Percentiles rank a stretch among this genome's conserved stretches.
phyloP scores from a whole-genome alignment of 352 stramenopile genomes.

The Plasmopara viticola region DNA sequence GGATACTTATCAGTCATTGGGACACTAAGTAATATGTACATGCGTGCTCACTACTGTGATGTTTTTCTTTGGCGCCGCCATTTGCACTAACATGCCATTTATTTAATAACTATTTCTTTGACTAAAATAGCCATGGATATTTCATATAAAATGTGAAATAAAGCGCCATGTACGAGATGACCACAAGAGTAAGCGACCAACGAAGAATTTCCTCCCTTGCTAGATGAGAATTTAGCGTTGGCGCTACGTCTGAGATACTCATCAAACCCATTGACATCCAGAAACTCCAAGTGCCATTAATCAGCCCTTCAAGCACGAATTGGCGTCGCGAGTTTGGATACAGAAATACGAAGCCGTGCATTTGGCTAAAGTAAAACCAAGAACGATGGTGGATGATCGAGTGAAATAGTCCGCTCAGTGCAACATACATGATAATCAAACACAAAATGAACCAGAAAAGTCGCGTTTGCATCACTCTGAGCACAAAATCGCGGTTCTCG shows the following conservation, averaged over 20 bases:
- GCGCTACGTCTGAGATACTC: conserved; percentile 38
- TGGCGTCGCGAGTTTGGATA: conserved; percentile 57
- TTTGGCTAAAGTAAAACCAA: conserved; percentile 46
- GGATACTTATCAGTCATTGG: no score
- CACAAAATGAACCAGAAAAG: conserved; percentile 52
- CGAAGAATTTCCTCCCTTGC: conserved; percentile 46
- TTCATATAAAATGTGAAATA: conserved; percentile 56
- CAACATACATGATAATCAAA: conserved; percentile 47
- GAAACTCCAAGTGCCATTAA: conserved; percentile 62
- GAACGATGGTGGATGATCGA: conserved; percentile 48
- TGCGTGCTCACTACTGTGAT: no score
- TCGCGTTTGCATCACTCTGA: conserved; percentile 30
- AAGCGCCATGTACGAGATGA: conserved; percentile 40
- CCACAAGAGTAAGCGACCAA: conserved; percentile 34
- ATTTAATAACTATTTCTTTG: background rate
- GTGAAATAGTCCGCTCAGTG: conserved; percentile 54
- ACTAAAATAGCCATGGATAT: conserved; percentile 39
- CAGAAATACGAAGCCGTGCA: conserved; percentile 52
- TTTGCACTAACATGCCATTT: no score
- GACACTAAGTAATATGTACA: no score
- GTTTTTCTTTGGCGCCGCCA: no score
- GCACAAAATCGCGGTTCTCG: conserved; percentile 36
- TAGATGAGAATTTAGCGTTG: conserved; percentile 23
- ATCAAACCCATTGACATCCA: conserved; percentile 46
- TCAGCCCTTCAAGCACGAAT: conserved; percentile 56